Evolutionary conservation across 1,284 basidiomycete species (phyloP), one percentile per base, ranked within the genome.

Genomic region (Ustilago crameri): DNA sequence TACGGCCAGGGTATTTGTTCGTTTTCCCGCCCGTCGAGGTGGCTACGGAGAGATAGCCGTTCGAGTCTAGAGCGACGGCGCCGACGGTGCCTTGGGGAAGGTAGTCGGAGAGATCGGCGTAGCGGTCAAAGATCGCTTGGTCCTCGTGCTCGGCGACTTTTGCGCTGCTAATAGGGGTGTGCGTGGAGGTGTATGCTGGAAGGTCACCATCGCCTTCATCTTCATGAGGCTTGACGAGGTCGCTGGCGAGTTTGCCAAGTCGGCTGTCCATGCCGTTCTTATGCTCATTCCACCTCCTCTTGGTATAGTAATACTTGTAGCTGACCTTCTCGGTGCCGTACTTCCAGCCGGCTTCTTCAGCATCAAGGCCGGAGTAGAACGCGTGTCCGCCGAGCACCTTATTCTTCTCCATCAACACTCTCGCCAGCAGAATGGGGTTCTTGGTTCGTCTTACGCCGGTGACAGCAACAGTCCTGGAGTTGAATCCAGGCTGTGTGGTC

Each of bases 11-110:
- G 17, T 91, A 86, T 81, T 93, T 93, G 84, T 93, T 93, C 27
- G 91, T 93, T 48, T 86, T 86, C 0, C 91, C 92, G 24, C 91
- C 92, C 0, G 91, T 93, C 0, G 90, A 91, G 1, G 91, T 93
- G 10, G 90, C 85, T 5, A 87, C 84, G 0, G 89, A 88, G 50
- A 93, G 89, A 75, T 90, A 90, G 0, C 91, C 91, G 23, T 88
- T 85, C 3, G 86, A 78, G 79, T 93, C 91, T 27, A 93, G 84
- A 2, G 91, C 91, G 15, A 93, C 91, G 1, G 91, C 92, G 22
- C 91, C 91, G 3, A 93, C 91, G 0, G 91, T 93, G 2, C 91
- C 92, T 41, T 85, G 90, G 1, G 91, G 91, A 56, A 88, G 84
- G 62, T 87, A 85, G 75, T 91, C 90, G 3, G 90, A 84, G 22